A percentile compares a stretch with the other conserved stretches of the same genome.
Conservation (phyloP, 257 asterid genomes). For the Capsicum rhomboideum region DNA sequence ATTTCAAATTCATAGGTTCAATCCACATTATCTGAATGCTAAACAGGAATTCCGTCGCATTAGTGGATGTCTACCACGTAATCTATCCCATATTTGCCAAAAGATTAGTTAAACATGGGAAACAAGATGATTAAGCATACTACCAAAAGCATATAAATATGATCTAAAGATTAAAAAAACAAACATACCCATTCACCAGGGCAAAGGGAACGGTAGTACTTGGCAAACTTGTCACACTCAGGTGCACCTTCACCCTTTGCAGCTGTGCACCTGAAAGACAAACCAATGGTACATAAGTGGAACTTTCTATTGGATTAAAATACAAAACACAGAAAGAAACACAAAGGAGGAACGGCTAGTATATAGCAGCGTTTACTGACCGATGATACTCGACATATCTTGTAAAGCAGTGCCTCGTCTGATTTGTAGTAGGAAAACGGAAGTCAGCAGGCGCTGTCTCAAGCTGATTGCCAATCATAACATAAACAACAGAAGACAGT, state of each 20-base stretch:
- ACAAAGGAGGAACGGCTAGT: not conserved
- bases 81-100: not conserved
- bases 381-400: constrained; percentile 88
- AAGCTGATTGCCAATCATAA: constrained; percentile 34
- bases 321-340: not conserved
- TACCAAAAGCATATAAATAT: not conserved
- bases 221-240: constrained; percentile 89
- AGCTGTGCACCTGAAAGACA: constrained; percentile 60
- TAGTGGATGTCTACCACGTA: not conserved
- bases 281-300: not conserved
- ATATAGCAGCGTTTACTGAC: constrained; percentile 23
- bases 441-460: constrained; percentile 98
- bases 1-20: not conserved
- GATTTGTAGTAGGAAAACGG: constrained; percentile 96
- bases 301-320: not conserved
- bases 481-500: not conserved
- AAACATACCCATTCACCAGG: constrained; percentile 94
- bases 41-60: not conserved
- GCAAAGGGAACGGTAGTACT: constrained; percentile 87
- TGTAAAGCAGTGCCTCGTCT: constrained; percentile 95
- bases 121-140: not conserved
- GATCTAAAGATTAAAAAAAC: not conserved
- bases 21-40: not conserved
- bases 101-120: not conserved
- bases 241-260: constrained; percentile 92